Base-by-base conservation (phyloP, 768 basidiomycete genomes). In the Auriscalpium microsporum region DNA sequence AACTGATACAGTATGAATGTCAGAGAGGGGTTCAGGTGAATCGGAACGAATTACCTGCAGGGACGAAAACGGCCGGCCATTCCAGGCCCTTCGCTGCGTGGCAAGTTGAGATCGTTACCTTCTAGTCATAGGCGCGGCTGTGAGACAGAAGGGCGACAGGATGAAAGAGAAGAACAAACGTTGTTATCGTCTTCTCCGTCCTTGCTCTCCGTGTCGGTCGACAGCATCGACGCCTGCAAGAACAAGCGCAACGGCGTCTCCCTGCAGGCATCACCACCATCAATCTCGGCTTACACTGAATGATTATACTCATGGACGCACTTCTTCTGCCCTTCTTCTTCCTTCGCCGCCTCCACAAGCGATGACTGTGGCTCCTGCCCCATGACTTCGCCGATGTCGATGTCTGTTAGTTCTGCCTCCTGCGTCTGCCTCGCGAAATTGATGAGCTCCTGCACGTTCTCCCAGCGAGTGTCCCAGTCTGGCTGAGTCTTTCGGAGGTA, bases 51-150 rank as follows among this genome's bases (percentile, higher is more conserved):
- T 57, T 64, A 85, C 85, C 82, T 13, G 84, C 80, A 21, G 87
- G 86, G 17, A 90, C 73, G 58, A 94, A 84, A 0, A 94, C 90
- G 1, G 93, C 86, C 1, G 92, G 90, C 90, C 91, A 95, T 68
- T 95, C 92, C 8, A 94, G 72, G 0, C 92, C 91, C 67, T 95
- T 95, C 0, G 91, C 90, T 36, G 90, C 81, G 71, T 95, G 92
- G 53, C 91, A 90, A 0, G 92, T 94, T 2, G 86, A 78, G 45
- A 94, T 82, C 1, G 84, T 86, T 8, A 94, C 90, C 78, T 86
- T 89, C 86, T 90, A 21, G 10, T 19, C 14, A 50, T 21, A 57
- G 35, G 52, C 14, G 42, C 19, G 19, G 54, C 36, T 52, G 17
- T 52, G 17, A 10, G 14, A 14, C 16, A 3, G 19, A 48, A 11